Base-by-base conservation (phyloP, 495 filamentous ascomycete species). In the Xylaria venustula region DNA sequence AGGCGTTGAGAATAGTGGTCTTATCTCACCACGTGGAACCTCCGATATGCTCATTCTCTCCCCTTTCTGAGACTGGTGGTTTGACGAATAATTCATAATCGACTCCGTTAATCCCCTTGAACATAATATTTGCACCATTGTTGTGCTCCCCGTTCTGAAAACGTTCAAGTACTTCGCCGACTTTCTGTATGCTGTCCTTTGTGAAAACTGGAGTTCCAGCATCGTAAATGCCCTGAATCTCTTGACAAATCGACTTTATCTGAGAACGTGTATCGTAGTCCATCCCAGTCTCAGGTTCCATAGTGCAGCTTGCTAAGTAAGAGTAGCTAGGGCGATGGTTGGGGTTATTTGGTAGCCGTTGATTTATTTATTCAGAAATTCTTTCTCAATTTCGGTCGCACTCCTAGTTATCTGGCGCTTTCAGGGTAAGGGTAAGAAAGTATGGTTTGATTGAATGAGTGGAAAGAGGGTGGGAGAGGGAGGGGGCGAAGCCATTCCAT, bases 51-150 rank as follows among this genome's bases (percentile, higher is more conserved):
- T 61, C 58, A 32, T 61, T 54, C 58, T 60, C 57, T 48, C 47
- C 12, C 37, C 34, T 49, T 52, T 40, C 36, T 22, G 36, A 22
- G 47, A 19, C 23, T 14, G 37, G 57, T 45, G 48, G 48, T 7
- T 48, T 15, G 57, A 60, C 36, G 15, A 52, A 60, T 26, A 53
- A 3, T 53, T 60, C 57, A 34, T 60, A 60, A 53, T 60, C 57
- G 37, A 60, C 47, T 52, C 57, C 57, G 50, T 60, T 53, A 36
- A 53, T 51, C 20, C 57, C 48, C 26, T 26, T 60, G 0, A 44
- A 30, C 22, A 25, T 53, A 44, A 60, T 60, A 11, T 44, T 60
- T 52, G 34, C 57, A 48, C 57, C 57, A 28, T 60, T 23, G 15
- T 51, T 15, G 14, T 6, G 57, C 57, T 45, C 57, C 3, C 48